phyloP scores from a whole-genome alignment of 345 rosid genomes.

The Hevea brasiliensis region DNA sequence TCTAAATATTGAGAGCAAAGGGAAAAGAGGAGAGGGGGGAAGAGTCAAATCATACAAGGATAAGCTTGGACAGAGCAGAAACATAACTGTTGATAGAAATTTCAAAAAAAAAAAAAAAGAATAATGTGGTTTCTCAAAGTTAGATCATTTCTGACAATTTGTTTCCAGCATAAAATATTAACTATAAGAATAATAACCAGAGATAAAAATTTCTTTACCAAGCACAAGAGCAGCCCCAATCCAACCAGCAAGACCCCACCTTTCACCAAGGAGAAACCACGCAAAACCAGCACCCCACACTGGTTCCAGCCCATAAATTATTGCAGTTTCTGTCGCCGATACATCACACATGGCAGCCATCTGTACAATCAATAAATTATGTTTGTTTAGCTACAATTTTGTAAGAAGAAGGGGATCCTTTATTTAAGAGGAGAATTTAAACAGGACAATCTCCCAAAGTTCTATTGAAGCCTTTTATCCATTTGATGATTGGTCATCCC shows the following conservation, averaged over 20 bases:
- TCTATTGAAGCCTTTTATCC: neutral
- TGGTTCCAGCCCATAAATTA: conserved; percentile 67
- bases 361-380: conserved; percentile 30
- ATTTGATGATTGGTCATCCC: neutral
- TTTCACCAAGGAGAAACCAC: conserved; percentile 70
- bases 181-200: conserved; percentile 1
- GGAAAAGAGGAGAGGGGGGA: too few relatives aligned
- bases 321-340: conserved; percentile 56
- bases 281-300: conserved; percentile 72
- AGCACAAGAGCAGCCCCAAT: conserved; percentile 62
- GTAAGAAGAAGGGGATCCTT: neutral
- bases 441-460: neutral
- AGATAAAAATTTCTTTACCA: conserved; percentile 33
- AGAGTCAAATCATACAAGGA: too few relatives aligned
- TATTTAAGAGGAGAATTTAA: neutral
- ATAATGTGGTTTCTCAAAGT: neutral
- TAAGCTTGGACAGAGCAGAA: neutral
- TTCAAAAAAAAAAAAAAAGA: neutral
- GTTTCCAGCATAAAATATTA: neutral
- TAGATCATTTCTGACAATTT: neutral
- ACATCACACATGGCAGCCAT: conserved; percentile 59
- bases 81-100: neutral
- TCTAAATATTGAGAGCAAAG: neutral
- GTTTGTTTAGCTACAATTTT: neutral
- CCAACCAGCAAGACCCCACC: conserved; percentile 66